These are phyloP conservation scores for Margaritispora aquatica DNA, from an alignment of 495 filamentous ascomycete genomes.

Conservation along the genomic window DNA sequence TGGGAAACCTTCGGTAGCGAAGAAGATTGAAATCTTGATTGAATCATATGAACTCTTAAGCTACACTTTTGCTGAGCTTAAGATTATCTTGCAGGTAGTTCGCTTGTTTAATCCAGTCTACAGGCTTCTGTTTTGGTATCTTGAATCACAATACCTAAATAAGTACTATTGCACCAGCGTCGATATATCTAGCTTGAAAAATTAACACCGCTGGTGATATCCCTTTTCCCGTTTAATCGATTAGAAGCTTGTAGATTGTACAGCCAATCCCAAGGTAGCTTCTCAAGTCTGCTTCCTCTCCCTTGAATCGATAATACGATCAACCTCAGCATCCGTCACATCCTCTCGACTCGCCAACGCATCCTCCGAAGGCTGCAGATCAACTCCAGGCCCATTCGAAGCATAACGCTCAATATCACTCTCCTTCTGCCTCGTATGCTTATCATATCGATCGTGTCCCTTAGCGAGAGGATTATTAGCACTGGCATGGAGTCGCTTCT, in stretches of 20 bases:
- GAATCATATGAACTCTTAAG: too few relatives aligned
- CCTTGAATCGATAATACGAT: conserved; percentile 4
- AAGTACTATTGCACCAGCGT: too few relatives aligned
- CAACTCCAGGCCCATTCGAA: conserved; percentile 23
- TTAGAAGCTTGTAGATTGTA: too few relatives aligned
- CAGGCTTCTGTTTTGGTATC: too few relatives aligned
- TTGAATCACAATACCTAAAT: too few relatives aligned
- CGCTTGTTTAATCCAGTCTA: too few relatives aligned
- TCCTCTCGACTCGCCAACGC: neutral
- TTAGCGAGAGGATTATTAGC: conserved; percentile 31
- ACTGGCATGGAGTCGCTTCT: conserved; percentile 36
- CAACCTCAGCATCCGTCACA: conserved; percentile 9
- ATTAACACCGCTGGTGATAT: too few relatives aligned
- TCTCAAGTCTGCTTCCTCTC: conserved; percentile 3
- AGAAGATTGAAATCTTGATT: neutral
- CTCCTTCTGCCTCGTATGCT: conserved; percentile 36
- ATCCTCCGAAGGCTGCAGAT: conserved; percentile 15
- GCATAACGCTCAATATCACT: conserved; percentile 36
- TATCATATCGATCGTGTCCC: conserved; percentile 33
- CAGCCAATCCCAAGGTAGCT: neutral
- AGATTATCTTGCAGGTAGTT: too few relatives aligned
- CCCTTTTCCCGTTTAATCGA: too few relatives aligned
- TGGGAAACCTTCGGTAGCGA: too few relatives aligned
- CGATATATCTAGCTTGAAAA: too few relatives aligned
- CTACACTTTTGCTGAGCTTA: too few relatives aligned